Evolutionary conservation across 768 basidiomycete species (phyloP).

Genomic region (Boletus sensibilis): DNA sequence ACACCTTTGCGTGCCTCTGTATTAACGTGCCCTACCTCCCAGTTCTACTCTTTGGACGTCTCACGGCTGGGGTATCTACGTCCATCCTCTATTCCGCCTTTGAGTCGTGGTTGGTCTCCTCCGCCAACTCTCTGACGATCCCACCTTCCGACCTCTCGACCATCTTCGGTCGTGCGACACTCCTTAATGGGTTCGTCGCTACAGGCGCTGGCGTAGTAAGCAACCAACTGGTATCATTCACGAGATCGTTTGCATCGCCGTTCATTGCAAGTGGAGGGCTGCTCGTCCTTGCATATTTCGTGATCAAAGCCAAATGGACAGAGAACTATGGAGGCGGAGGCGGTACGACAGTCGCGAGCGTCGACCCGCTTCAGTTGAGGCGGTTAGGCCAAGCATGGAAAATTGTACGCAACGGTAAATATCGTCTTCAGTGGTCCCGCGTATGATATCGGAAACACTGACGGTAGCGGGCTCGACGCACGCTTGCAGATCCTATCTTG

Average conservation of each 20-base stretch:
- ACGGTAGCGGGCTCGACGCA: not conserved
- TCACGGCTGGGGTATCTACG: slow-evolving; percentile 70
- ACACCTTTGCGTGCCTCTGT: slow-evolving; percentile 57
- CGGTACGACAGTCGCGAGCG: slow-evolving; percentile 13
- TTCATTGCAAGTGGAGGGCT: slow-evolving; percentile 63
- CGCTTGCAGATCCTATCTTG: slow-evolving; percentile 52
- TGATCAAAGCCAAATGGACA: slow-evolving; percentile 58
- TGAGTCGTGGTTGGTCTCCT: slow-evolving; percentile 75
- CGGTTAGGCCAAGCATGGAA: slow-evolving; percentile 56
- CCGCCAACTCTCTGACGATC: slow-evolving; percentile 50
- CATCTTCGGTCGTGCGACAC: slow-evolving; percentile 72
- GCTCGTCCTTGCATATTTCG: slow-evolving; percentile 52
- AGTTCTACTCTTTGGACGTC: slow-evolving; percentile 58
- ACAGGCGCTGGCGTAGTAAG: slow-evolving; percentile 63
- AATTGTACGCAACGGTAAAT: slow-evolving; percentile 52
- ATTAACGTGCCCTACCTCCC: slow-evolving; percentile 58
- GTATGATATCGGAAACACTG: not conserved
- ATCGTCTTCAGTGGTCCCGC: not conserved
- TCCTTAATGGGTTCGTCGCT: slow-evolving; percentile 73
- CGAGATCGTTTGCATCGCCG: slow-evolving; percentile 55
- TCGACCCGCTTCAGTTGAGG: slow-evolving; percentile 50
- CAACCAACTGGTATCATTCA: slow-evolving; percentile 58
- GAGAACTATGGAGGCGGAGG: slow-evolving; percentile 67
- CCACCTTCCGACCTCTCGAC: slow-evolving; percentile 57
- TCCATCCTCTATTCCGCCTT: slow-evolving; percentile 76